These are phyloP conservation scores for Eucalyptus guilfoylei DNA, from an alignment of 345 rosid species.

Conservation along the genomic window DNA sequence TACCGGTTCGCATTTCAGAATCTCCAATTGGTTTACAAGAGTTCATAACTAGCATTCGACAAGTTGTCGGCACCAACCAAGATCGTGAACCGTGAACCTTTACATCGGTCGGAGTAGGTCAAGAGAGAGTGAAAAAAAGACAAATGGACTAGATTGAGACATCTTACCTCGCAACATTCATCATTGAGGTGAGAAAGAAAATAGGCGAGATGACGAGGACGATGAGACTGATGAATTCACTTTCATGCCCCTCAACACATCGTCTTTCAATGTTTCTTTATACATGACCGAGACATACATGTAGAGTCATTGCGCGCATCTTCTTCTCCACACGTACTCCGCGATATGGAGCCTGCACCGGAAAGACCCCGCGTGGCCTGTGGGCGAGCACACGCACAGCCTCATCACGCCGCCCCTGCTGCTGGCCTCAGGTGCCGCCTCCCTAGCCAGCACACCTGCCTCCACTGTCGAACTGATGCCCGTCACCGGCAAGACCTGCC, in stretches of 20 bases:
- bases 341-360: conserved; percentile 1
- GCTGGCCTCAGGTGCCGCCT: not conserved
- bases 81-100: not conserved
- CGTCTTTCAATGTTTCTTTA: not conserved
- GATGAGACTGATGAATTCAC: not conserved
- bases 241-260: not conserved
- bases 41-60: not conserved
- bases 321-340: conserved; percentile 1
- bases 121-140: not conserved
- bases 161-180: not conserved
- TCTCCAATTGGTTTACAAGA: not conserved
- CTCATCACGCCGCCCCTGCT: not conserved
- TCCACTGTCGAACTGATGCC: not conserved
- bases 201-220: not conserved
- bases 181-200: not conserved
- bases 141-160: not conserved
- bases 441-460: not conserved
- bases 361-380: conserved; percentile 1
- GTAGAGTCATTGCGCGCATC: not conserved
- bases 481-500: not conserved
- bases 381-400: conserved; percentile 6
- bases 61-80: not conserved
- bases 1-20: not conserved
- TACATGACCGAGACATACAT: not conserved
- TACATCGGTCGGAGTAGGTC: not conserved